A percentile compares a stretch with the other conserved stretches of the same genome.
Conservation (phyloP, 2,329 filamentous ascomycete species). For the Scedosporium minutisporum region DNA sequence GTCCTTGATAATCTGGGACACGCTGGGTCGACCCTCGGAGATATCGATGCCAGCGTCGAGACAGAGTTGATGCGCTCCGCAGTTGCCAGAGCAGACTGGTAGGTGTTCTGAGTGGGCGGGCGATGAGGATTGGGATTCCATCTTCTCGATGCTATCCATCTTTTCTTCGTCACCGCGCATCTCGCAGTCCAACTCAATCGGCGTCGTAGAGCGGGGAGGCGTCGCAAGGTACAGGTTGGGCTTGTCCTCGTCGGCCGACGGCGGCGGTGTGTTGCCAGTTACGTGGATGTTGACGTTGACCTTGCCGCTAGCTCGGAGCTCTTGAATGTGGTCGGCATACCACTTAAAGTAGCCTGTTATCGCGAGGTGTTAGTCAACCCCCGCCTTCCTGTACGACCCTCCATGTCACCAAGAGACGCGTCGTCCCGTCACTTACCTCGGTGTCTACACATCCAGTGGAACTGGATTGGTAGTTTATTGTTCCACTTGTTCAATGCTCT, state of each 20-base stretch:
- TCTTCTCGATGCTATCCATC: neutral
- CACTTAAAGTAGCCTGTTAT: constrained; percentile 24
- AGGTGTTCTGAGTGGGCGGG: constrained; percentile 2
- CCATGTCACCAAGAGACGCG: constrained; percentile 16
- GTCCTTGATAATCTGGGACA: constrained; percentile 23
- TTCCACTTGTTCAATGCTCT: constrained; percentile 11
- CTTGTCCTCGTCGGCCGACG: neutral
- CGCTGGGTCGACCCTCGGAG: constrained; percentile 25
- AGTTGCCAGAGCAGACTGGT: neutral
- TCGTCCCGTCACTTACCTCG: constrained; percentile 18
- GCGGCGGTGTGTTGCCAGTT: constrained; percentile 15
- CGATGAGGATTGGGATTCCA: constrained; percentile 12
- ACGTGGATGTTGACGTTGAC: constrained; percentile 25
- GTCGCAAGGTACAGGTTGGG: constrained; percentile 2
- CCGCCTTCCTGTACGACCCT: constrained; percentile 25
- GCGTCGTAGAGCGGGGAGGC: constrained; percentile 9
- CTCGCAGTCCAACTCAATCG: neutral
- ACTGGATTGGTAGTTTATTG: constrained; percentile 17
- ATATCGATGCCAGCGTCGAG: constrained; percentile 15
- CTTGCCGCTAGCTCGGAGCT: constrained; percentile 18
- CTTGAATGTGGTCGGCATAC: constrained; percentile 25
- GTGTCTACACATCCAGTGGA: constrained; percentile 30
- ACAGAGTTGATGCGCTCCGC: constrained; percentile 7
- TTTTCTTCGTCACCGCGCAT: neutral
- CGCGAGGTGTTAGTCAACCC: constrained; percentile 11